Percentiles rank a stretch among this genome's conserved stretches.
Conservation (phyloP, 192 early-diverging fungal genomes). For the Pecoramyces ruminantium region DNA sequence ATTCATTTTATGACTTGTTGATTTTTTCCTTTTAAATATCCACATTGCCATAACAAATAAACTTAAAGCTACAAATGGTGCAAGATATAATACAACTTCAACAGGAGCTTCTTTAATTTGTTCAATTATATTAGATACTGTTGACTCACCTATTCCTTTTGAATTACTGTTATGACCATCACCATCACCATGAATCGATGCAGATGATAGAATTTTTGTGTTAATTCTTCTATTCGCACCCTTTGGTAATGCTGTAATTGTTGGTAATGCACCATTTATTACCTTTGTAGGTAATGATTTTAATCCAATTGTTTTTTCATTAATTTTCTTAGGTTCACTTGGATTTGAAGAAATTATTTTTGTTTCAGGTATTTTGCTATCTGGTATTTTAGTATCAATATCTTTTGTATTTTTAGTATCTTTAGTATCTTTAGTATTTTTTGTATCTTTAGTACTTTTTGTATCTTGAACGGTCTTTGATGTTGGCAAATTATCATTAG, state of each 20-base stretch:
- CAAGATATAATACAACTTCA: neutral
- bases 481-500: no score
- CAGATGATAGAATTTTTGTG: neutral
- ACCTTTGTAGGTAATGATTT: neutral
- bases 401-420: no score
- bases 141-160: neutral
- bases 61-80: neutral
- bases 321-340: neutral
- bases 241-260: neutral
- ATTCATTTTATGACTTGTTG: neutral
- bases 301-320: neutral
- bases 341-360: no score
- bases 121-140: neutral
- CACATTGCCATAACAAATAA: neutral
- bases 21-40: neutral
- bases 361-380: no score
- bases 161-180: neutral
- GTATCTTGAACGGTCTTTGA: no score
- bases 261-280: neutral
- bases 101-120: neutral
- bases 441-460: no score
- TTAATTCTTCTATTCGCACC: neutral
- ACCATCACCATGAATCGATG: neutral
- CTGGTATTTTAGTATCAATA: no score
- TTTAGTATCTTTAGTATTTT: no score